Evolutionary conservation across 2,329 filamentous ascomycete genomes (phyloP).

Genomic region (Paecilomyces variotii): DNA sequence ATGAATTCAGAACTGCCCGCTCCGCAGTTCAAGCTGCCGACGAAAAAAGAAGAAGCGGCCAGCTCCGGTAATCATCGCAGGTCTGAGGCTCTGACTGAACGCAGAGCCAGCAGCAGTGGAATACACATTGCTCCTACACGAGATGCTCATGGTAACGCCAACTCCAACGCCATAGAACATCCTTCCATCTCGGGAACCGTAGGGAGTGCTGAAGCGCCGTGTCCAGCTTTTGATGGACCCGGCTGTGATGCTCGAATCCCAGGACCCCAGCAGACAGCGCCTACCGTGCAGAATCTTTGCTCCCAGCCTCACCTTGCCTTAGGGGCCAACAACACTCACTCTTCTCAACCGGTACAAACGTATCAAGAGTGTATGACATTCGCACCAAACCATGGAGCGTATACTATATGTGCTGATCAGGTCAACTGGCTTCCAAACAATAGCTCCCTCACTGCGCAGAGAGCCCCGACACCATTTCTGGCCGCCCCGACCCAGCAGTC

Average conservation of each 20-base stretch:
- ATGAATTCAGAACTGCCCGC: constrained; percentile 29
- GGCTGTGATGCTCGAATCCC: neutral
- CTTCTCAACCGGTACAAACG: constrained; percentile 6
- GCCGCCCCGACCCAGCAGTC: constrained; percentile 6
- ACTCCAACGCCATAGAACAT: neutral
- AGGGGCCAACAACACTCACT: constrained; percentile 2
- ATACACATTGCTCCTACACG: neutral
- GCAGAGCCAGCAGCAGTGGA: neutral
- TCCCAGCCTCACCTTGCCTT: constrained; percentile 5
- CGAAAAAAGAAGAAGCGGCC: constrained; percentile 9
- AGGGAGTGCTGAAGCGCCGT: neutral
- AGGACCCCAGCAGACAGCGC: constrained; percentile 2
- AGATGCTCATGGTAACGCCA: neutral
- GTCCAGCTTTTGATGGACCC: neutral
- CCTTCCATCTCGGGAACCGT: constrained; percentile 1
- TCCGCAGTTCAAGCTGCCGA: constrained; percentile 27
- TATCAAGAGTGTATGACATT: constrained; percentile 8
- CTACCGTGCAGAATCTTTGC: constrained; percentile 6
- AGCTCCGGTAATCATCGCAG: constrained; percentile 2
- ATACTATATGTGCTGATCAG: constrained; percentile 7
- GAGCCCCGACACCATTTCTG: constrained; percentile 5
- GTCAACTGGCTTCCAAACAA: constrained; percentile 10
- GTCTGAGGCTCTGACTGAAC: neutral
- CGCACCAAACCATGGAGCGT: constrained; percentile 6
- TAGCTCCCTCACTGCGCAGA: constrained; percentile 9